These are phyloP conservation scores for Dothideomycetes sp. DNA, from an alignment of 2,329 filamentous ascomycete genomes.

Conservation along the genomic window DNA sequence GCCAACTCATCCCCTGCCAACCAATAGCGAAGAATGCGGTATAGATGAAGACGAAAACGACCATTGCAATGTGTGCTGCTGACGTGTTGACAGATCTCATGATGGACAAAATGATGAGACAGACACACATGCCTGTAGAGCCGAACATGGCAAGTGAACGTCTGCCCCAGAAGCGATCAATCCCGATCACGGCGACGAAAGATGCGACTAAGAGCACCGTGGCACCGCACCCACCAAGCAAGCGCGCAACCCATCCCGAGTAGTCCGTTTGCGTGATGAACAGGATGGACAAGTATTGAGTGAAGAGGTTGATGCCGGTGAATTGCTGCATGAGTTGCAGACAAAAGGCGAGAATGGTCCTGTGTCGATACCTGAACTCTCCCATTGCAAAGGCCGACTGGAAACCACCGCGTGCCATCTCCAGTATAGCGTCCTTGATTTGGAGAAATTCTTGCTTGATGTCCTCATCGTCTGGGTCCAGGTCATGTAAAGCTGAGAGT, in stretches of 20 bases:
- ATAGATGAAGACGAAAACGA: constrained; percentile 54
- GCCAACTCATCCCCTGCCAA: constrained; percentile 52
- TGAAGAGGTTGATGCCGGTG: constrained; percentile 26
- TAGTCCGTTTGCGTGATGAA: constrained; percentile 26
- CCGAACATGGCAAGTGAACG: constrained; percentile 23
- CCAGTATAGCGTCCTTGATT: constrained; percentile 27
- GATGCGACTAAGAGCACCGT: constrained; percentile 43
- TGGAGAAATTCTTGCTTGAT: constrained; percentile 15
- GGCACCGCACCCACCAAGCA: constrained; percentile 18
- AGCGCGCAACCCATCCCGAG: constrained; percentile 17
- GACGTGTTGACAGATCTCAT: constrained; percentile 37
- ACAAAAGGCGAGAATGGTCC: constrained; percentile 30
- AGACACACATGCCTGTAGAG: constrained; percentile 33
- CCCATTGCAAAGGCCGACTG: constrained; percentile 23
- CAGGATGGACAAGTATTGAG: constrained; percentile 32
- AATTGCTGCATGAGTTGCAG: constrained; percentile 36
- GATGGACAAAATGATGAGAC: constrained; percentile 24
- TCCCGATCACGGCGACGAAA: constrained; percentile 35
- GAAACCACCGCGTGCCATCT: constrained; percentile 21
- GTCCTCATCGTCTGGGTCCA: constrained; percentile 22
- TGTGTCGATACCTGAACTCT: constrained; percentile 32
- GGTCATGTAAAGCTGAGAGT: constrained; percentile 23
- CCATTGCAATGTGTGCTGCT: constrained; percentile 48
- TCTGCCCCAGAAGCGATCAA: constrained; percentile 23
- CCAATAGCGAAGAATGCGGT: constrained; percentile 50